Percentiles rank a stretch among this genome's conserved stretches.
Evolutionary conservation across 2,329 filamentous ascomycete genomes (phyloP).

Genomic region (Aspergillus novoparasiticus): DNA sequence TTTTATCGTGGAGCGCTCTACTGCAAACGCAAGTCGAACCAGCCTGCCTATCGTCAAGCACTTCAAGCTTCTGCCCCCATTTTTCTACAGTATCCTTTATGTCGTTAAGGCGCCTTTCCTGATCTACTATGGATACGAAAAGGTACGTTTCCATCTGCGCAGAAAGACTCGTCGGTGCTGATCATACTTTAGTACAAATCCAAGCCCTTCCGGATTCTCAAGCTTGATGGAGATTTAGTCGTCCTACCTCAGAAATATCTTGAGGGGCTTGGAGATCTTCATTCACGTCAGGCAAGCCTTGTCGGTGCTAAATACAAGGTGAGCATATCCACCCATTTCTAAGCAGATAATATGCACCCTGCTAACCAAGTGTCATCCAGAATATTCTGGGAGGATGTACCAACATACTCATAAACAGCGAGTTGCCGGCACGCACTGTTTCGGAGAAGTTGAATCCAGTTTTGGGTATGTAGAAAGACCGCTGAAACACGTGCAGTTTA

Average conservation of each 20-base stretch:
- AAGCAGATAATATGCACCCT: neutral
- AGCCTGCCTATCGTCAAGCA: conserved; percentile 28
- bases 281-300: conserved; percentile 24
- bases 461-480: conserved; percentile 18
- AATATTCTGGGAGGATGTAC: conserved; percentile 33
- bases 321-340: neutral
- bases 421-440: conserved; percentile 27
- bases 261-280: conserved; percentile 25
- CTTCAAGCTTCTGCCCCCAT: conserved; percentile 23
- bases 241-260: conserved; percentile 32
- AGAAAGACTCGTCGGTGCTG: neutral
- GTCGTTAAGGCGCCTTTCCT: conserved; percentile 24
- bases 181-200: conserved; percentile 28
- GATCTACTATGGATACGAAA: conserved; percentile 30
- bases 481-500: neutral
- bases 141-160: conserved; percentile 14
- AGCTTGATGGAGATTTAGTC: conserved; percentile 31
- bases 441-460: conserved; percentile 27
- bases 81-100: conserved; percentile 30
- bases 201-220: conserved; percentile 30
- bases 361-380: conserved; percentile 14
- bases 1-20: neutral
- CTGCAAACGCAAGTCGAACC: neutral
- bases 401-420: conserved; percentile 28
- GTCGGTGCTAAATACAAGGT: conserved; percentile 34